phyloP scores from a whole-genome alignment of 352 stramenopile genomes.

The Plasmopara viticola region DNA sequence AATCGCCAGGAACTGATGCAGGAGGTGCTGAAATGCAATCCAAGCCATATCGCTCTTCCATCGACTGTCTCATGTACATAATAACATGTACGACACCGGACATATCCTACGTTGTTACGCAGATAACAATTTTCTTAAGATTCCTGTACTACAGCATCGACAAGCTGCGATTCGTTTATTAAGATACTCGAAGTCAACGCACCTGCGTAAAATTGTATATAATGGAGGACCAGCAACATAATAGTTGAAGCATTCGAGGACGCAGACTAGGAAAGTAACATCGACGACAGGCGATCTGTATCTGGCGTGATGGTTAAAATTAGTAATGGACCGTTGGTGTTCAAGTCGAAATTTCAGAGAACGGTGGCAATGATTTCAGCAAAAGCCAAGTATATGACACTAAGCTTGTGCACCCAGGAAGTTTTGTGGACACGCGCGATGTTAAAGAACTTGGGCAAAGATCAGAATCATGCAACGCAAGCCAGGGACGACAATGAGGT shows the following conservation, averaged over 20 bases:
- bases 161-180: background rate
- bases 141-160: background rate
- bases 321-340: conserved; percentile 10
- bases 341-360: conserved; percentile 6
- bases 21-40: background rate
- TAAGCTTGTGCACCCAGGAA: conserved; percentile 9
- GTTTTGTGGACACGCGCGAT: conserved; percentile 3
- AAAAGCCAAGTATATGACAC: conserved; percentile 13
- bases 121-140: background rate
- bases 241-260: background rate
- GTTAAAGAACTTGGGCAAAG: background rate
- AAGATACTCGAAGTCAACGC: background rate
- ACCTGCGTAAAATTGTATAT: background rate
- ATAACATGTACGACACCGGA: background rate
- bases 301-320: conserved; percentile 4
- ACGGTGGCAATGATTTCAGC: conserved; percentile 9
- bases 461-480: conserved; percentile 2
- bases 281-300: background rate
- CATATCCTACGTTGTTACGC: background rate
- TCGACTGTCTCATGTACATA: background rate
- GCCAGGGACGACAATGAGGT: no score
- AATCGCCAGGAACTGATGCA: background rate
- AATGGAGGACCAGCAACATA: background rate
- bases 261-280: background rate
- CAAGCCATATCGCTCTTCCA: background rate